Conservation (phyloP, 148 eudicot species). For the Camellia japonica region DNA sequence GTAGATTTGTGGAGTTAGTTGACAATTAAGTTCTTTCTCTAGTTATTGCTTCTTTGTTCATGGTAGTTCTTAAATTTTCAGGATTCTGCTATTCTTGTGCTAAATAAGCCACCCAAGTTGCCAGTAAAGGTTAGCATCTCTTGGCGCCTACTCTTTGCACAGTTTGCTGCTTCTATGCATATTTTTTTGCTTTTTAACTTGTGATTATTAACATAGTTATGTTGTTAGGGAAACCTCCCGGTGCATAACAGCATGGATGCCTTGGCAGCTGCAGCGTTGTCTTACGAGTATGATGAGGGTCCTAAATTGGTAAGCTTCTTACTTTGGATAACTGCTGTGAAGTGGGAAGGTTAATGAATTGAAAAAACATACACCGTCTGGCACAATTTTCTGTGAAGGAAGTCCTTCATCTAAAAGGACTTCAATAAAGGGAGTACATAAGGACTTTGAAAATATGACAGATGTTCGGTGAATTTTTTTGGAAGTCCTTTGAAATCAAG, state of each 20-base stretch:
- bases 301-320: slow-evolving; percentile 71
- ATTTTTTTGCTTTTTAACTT: background rate
- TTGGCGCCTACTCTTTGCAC: background rate
- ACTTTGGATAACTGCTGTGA: background rate
- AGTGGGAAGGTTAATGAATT: background rate
- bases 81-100: slow-evolving; percentile 85
- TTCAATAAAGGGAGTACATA: no score
- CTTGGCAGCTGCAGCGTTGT: slow-evolving; percentile 89
- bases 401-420: no score
- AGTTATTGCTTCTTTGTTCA: slow-evolving; percentile 11
- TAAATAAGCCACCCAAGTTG: slow-evolving; percentile 88
- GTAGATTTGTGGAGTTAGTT: background rate
- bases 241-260: slow-evolving; percentile 99
- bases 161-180: background rate
- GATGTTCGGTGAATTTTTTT: no score
- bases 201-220: background rate
- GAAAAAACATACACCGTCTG: background rate
- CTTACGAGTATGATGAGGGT: slow-evolving; percentile 81
- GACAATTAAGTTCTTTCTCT: background rate
- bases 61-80: slow-evolving; percentile 27
- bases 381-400: no score
- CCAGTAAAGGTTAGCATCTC: slow-evolving; percentile 69
- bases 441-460: no score
- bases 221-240: slow-evolving; percentile 66
- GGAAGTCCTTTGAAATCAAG: no score